Percentiles rank a stretch among this genome's conserved stretches.
phyloP scores from a whole-genome alignment of 441 rosid species.

The Populus hybrid region DNA sequence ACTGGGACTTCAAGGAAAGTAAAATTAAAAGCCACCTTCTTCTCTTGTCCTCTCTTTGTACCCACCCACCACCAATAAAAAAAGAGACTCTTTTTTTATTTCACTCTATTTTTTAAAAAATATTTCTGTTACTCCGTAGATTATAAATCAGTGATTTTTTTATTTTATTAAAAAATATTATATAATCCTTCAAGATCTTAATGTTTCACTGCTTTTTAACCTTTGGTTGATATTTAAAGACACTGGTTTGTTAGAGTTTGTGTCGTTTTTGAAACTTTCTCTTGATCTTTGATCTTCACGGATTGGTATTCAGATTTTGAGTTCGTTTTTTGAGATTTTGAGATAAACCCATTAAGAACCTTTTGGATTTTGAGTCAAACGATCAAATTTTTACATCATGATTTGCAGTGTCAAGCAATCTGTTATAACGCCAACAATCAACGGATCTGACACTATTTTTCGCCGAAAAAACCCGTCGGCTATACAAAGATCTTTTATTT shows the following conservation, averaged over 20 bases:
- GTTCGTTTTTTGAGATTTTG: not conserved
- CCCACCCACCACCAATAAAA: not conserved
- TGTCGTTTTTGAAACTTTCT: conserved; percentile 3
- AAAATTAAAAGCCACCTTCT: not conserved
- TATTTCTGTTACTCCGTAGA: not conserved
- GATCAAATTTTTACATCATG: conserved; percentile 25
- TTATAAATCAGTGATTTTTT: not conserved
- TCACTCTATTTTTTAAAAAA: not conserved
- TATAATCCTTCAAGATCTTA: not conserved
- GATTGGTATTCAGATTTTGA: not conserved
- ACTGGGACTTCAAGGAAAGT: conserved; percentile 27
- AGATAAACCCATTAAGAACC: not conserved
- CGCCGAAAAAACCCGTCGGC: conserved; percentile 24
- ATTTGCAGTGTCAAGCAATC: conserved; percentile 40
- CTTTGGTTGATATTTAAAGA: not conserved
- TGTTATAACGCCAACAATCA: conserved; percentile 23
- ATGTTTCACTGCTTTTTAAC: not conserved
- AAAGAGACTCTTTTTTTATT: not conserved
- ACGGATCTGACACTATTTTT: conserved; percentile 37
- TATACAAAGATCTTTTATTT: conserved; percentile 29
- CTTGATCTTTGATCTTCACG: conserved; percentile 9
- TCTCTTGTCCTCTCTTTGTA: not conserved
- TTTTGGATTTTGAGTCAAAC: conserved; percentile 8
- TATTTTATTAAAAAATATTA: not conserved
- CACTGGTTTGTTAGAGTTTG: not conserved